Evolutionary conservation across 768 basidiomycete species (phyloP).

Genomic region (Naganishia vishniacii): DNA sequence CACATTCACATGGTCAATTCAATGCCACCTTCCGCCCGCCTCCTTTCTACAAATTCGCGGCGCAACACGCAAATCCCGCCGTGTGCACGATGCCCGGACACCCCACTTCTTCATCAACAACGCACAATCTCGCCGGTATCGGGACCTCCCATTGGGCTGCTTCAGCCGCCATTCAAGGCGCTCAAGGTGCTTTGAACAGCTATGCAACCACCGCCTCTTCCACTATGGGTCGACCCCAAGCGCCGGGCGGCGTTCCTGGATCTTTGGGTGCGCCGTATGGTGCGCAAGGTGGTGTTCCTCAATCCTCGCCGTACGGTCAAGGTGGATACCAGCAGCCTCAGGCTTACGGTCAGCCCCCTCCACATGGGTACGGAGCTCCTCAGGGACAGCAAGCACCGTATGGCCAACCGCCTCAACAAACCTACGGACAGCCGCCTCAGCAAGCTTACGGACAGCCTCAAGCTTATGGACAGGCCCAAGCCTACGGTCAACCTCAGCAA

Average conservation of each 20-base stretch:
- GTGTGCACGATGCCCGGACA: constrained; percentile 6
- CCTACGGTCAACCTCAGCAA: constrained; percentile 31
- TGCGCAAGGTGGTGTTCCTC: no score
- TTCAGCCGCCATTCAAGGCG: constrained; percentile 10
- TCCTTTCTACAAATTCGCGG: neutral
- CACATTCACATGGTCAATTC: constrained; percentile 6
- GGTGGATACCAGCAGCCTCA: constrained; percentile 20
- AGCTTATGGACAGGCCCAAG: constrained; percentile 28
- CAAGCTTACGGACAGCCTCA: constrained; percentile 1
- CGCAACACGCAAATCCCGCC: neutral
- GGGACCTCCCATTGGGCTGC: neutral
- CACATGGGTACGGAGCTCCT: constrained; percentile 27
- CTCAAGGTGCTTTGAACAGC: constrained; percentile 1
- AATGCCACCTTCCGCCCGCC: neutral
- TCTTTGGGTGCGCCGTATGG: constrained; percentile 5
- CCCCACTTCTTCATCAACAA: neutral
- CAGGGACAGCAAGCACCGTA: no score
- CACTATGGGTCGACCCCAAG: neutral
- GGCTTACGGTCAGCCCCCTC: constrained; percentile 24
- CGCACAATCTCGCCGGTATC: neutral
- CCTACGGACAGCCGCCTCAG: constrained; percentile 30
- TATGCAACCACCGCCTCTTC: neutral
- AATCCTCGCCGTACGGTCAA: constrained; percentile 17
- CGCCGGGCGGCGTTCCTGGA: neutral
- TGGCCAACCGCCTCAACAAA: constrained; percentile 33